Evolutionary conservation across 169 alveolate species (phyloP).

Genomic region (Cyclospora cayetanensis): DNA sequence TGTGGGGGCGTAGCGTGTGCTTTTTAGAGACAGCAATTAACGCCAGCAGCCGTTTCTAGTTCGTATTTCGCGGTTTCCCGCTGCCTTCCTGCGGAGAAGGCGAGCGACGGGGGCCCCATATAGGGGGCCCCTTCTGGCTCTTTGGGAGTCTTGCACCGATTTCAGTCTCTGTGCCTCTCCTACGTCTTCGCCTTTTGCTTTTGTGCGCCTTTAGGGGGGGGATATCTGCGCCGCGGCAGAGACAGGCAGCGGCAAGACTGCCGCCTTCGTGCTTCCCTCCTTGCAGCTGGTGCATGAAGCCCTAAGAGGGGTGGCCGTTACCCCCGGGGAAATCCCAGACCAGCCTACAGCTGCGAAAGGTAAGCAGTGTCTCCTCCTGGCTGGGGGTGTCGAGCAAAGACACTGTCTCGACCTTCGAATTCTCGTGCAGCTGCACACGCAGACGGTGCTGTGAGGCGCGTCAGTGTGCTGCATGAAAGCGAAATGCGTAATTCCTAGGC

Average conservation of each 20-base stretch:
- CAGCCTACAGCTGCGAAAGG: background rate
- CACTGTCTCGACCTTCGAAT: background rate
- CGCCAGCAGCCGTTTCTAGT: no score
- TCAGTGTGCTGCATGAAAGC: no score
- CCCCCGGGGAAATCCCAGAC: background rate
- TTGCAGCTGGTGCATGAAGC: constrained; percentile 78
- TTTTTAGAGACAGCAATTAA: no score
- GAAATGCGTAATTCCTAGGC: no score
- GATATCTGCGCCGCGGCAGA: constrained; percentile 80
- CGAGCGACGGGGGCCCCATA: no score
- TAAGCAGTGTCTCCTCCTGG: background rate
- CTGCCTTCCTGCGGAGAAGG: no score
- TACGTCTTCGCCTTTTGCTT: background rate
- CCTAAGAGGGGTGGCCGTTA: constrained; percentile 64
- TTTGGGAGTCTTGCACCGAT: no score
- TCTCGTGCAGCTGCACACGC: background rate
- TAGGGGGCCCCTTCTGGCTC: no score
- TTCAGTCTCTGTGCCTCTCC: no score
- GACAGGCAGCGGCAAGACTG: constrained; percentile 82
- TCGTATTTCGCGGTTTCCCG: no score
- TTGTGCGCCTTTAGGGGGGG: constrained; percentile 68
- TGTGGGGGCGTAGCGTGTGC: no score
- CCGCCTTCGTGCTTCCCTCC: constrained; percentile 80
- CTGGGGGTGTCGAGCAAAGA: background rate
- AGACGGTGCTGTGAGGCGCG: background rate